A percentile compares a stretch with the other conserved stretches of the same genome.
These are phyloP conservation scores for Odontarrhena argentea DNA, from an alignment of 345 rosid genomes.

Conservation along the genomic window DNA sequence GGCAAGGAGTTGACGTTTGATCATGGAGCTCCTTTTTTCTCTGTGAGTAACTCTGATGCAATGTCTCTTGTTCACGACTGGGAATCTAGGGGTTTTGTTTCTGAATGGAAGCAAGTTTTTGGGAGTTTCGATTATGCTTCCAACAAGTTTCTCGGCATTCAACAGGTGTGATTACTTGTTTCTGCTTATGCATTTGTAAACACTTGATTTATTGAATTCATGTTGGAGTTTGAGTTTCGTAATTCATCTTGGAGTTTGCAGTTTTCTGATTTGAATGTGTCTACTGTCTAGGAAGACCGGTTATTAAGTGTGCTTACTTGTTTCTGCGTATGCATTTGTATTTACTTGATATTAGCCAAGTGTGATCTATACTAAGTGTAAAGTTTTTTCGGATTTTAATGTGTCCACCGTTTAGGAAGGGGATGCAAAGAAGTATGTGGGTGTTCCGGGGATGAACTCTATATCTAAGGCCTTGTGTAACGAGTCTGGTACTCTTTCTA, in stretches of 20 bases:
- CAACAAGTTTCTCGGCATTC: slow-evolving; percentile 49
- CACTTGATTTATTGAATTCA: no score
- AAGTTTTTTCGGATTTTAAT: background rate
- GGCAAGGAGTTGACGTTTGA: slow-evolving; percentile 75
- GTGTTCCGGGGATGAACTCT: slow-evolving; percentile 86
- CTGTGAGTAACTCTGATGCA: slow-evolving; percentile 50
- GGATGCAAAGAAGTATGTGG: slow-evolving; percentile 63
- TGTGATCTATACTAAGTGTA: background rate
- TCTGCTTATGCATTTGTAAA: no score
- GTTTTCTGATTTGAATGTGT: background rate
- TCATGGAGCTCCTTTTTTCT: slow-evolving; percentile 85
- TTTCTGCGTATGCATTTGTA: no score
- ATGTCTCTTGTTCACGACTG: slow-evolving; percentile 63
- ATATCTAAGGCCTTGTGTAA: slow-evolving; percentile 64
- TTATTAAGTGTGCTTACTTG: no score
- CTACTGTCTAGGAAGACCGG: slow-evolving; percentile 50
- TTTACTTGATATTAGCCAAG: no score
- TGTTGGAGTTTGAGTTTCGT: no score
- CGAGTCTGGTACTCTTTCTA: slow-evolving; percentile 54
- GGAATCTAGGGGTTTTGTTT: slow-evolving; percentile 70
- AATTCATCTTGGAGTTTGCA: background rate
- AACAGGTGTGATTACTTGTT: slow-evolving; percentile 48
- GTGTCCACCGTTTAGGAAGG: slow-evolving; percentile 53
- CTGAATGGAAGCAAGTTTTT: slow-evolving; percentile 71
- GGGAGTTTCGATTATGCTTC: slow-evolving; percentile 60